phyloP scores from a whole-genome alignment of 768 basidiomycete species.

The Lentinula sp. region DNA sequence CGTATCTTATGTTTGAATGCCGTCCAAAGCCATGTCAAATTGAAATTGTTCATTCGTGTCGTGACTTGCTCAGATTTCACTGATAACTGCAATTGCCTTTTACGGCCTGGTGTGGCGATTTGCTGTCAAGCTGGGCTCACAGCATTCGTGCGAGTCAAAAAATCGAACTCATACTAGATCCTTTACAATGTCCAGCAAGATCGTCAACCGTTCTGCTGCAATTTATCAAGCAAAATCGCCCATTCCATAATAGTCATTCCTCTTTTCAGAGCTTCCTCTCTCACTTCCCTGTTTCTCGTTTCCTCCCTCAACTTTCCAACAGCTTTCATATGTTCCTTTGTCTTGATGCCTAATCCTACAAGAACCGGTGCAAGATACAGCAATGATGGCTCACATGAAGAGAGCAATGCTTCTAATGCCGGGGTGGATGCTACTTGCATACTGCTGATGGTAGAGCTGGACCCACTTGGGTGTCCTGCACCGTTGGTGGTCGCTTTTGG shows the following conservation, averaged over 20 bases:
- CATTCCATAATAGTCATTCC: constrained; percentile 74
- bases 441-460: not conserved
- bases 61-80: not conserved
- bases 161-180: no score
- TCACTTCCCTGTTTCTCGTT: constrained; percentile 64
- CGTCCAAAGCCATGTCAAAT: no score
- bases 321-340: constrained; percentile 57
- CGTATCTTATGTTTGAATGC: not conserved
- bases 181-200: not conserved
- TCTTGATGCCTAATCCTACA: constrained; percentile 50
- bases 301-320: constrained; percentile 55
- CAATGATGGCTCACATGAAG: constrained; percentile 60
- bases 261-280: constrained; percentile 59
- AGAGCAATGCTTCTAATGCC: constrained; percentile 48
- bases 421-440: constrained; percentile 9
- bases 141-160: not conserved
- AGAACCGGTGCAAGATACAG: constrained; percentile 56
- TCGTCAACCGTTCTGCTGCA: constrained; percentile 25
- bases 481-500: not conserved
- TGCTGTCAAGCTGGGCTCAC: not conserved
- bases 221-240: constrained; percentile 68
- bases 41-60: not conserved
- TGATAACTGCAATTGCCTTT: not conserved
- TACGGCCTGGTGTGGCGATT: not conserved
- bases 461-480: not conserved